Percentiles rank a stretch among this genome's conserved stretches.
Conservation (phyloP, 2,329 filamentous ascomycete genomes). For the Elsinoe batatas region DNA sequence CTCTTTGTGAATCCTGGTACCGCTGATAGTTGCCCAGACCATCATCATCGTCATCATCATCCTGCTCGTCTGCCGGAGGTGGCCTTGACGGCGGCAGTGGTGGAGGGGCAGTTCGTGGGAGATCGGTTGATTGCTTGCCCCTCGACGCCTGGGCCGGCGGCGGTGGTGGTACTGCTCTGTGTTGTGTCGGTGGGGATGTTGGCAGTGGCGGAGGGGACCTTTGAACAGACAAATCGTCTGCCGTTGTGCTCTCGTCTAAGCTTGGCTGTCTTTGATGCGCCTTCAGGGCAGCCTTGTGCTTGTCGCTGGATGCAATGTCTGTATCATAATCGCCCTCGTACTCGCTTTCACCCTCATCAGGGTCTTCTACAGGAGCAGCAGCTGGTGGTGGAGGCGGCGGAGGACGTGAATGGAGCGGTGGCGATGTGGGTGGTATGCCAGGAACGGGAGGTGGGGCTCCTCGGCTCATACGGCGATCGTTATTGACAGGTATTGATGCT, state of each 20-base stretch:
- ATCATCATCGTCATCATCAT: conserved; percentile 13
- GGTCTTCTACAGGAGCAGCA: conserved; percentile 40
- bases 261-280: conserved; percentile 64
- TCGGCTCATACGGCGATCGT: conserved; percentile 29
- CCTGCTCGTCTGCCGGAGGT: conserved; percentile 24
- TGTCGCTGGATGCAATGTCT: conserved; percentile 87
- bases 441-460: conserved; percentile 27
- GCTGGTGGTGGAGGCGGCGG: conserved; percentile 41
- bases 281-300: conserved; percentile 87
- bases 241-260: conserved; percentile 53
- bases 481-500: conserved; percentile 20
- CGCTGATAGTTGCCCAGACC: conserved; percentile 12
- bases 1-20: conserved; percentile 13
- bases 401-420: conserved; percentile 28
- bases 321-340: conserved; percentile 98
- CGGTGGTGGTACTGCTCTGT: conserved; percentile 43
- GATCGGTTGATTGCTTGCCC: conserved; percentile 57
- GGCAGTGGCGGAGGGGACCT: conserved; percentile 23
- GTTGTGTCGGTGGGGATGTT: conserved; percentile 29
- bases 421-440: conserved; percentile 28
- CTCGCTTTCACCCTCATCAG: conserved; percentile 74
- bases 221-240: conserved; percentile 45
- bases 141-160: conserved; percentile 42
- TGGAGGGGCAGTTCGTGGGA: conserved; percentile 60
- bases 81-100: conserved; percentile 49